These are phyloP conservation scores for Colletotrichum sojae DNA, from an alignment of 2,329 filamentous ascomycete genomes.

Conservation along the genomic window DNA sequence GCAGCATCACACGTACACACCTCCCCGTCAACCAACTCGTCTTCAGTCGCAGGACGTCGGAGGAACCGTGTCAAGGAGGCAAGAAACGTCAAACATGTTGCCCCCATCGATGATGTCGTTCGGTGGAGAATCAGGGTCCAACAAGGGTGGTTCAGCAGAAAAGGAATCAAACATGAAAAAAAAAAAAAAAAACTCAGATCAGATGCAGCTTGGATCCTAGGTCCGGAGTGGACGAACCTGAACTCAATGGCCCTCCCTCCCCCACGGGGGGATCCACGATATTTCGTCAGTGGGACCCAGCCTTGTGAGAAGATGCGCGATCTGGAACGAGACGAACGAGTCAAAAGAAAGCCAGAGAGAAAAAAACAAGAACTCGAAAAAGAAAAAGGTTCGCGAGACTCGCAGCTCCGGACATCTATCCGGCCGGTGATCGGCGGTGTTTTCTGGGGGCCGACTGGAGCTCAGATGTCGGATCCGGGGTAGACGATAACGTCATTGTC, in stretches of 20 bases:
- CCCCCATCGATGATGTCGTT: constrained; percentile 28
- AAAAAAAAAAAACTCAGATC: constrained; percentile 16
- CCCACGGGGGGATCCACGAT: constrained; percentile 23
- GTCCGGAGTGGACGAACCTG: neutral
- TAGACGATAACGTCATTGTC: constrained; percentile 35
- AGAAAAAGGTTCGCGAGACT: neutral
- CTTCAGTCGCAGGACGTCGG: neutral
- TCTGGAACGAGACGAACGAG: constrained; percentile 19
- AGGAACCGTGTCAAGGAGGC: neutral
- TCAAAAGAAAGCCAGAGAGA: neutral
- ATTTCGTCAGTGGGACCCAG: constrained; percentile 28
- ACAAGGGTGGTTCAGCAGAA: constrained; percentile 13
- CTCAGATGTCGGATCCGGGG: constrained; percentile 36
- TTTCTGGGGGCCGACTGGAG: constrained; percentile 21
- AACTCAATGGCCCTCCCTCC: constrained; percentile 19
- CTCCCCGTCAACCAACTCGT: neutral
- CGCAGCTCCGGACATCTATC: neutral
- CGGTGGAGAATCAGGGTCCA: constrained; percentile 37
- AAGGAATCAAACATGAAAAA: neutral
- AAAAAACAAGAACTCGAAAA: constrained; percentile 6
- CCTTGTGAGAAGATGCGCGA: constrained; percentile 4
- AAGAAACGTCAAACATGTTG: neutral
- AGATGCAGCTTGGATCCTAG: constrained; percentile 15
- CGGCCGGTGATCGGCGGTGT: constrained; percentile 23
- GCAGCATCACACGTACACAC: neutral